Conservation (phyloP, 2,329 filamentous ascomycete genomes). For the Colletotrichum brevisporum region DNA sequence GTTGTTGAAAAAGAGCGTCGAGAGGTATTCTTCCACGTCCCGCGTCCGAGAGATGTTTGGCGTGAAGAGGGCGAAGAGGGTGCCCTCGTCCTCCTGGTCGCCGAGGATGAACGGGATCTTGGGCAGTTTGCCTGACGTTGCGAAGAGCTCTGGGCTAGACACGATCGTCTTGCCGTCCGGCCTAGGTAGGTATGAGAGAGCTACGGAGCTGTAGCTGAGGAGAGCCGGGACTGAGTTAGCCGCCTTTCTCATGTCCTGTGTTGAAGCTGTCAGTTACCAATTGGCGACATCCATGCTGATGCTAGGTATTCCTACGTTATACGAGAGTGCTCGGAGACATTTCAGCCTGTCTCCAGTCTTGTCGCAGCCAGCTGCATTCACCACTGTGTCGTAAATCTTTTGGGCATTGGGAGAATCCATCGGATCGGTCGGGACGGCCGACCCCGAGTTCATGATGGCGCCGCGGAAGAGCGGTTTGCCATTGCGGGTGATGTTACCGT, state of each 20-base stretch:
- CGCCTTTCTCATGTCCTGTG: slow-evolving; percentile 65
- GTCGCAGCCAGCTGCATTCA: slow-evolving; percentile 66
- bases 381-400: slow-evolving; percentile 65
- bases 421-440: slow-evolving; percentile 62
- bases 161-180: slow-evolving; percentile 70
- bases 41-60: slow-evolving; percentile 68
- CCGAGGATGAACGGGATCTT: slow-evolving; percentile 74
- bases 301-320: slow-evolving; percentile 67
- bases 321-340: slow-evolving; percentile 68
- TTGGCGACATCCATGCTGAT: slow-evolving; percentile 66
- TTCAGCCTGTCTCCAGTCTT: slow-evolving; percentile 61
- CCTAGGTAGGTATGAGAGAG: slow-evolving; percentile 73
- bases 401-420: slow-evolving; percentile 71
- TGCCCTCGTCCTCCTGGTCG: slow-evolving; percentile 77
- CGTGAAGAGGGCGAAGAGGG: slow-evolving; percentile 73
- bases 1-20: slow-evolving; percentile 59
- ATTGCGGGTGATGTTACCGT: slow-evolving; percentile 66
- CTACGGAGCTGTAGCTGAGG: slow-evolving; percentile 67
- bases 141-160: slow-evolving; percentile 65
- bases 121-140: slow-evolving; percentile 64
- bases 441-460: slow-evolving; percentile 75
- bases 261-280: slow-evolving; percentile 68
- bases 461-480: slow-evolving; percentile 74
- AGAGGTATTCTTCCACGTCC: slow-evolving; percentile 66
- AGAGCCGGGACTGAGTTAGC: slow-evolving; percentile 71